These are phyloP conservation scores for Talaromyces marneffei DNA, from an alignment of 2,329 filamentous ascomycete species.

Conservation along the genomic window DNA sequence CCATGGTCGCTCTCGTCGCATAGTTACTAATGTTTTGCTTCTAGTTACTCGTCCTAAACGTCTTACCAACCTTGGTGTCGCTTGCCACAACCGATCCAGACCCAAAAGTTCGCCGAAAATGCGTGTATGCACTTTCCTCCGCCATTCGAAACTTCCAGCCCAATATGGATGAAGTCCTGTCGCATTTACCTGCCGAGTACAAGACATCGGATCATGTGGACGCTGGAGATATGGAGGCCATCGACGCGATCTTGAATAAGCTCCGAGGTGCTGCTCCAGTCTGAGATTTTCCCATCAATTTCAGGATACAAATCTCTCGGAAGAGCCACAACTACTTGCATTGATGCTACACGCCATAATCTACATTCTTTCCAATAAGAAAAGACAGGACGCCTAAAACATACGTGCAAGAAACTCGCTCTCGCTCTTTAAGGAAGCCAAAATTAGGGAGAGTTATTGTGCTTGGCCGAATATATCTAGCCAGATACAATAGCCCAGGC, in stretches of 20 bases:
- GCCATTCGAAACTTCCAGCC: constrained; percentile 86
- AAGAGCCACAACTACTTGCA: not conserved
- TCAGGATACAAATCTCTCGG: not conserved
- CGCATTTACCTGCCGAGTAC: constrained; percentile 58
- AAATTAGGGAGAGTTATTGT: not conserved
- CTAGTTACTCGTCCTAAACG: constrained; percentile 55
- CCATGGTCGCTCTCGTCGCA: not conserved
- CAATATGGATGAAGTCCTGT: constrained; percentile 58
- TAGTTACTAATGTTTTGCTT: constrained; percentile 15
- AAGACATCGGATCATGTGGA: constrained; percentile 60
- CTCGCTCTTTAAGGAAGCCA: not conserved
- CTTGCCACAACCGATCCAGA: constrained; percentile 58
- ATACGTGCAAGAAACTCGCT: not conserved
- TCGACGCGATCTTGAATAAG: constrained; percentile 67
- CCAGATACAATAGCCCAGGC: not conserved
- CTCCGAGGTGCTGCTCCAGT: constrained; percentile 49
- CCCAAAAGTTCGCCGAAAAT: constrained; percentile 70
- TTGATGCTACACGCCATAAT: not conserved
- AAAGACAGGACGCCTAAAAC: not conserved
- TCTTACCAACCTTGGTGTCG: constrained; percentile 62
- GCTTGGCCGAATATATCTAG: not conserved
- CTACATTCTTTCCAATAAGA: not conserved
- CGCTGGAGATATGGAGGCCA: constrained; percentile 77
- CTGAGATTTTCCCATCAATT: not conserved
- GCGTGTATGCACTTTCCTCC: constrained; percentile 80